Evolutionary conservation across 768 basidiomycete genomes (phyloP).

Genomic region (Tylopilus felleus): DNA sequence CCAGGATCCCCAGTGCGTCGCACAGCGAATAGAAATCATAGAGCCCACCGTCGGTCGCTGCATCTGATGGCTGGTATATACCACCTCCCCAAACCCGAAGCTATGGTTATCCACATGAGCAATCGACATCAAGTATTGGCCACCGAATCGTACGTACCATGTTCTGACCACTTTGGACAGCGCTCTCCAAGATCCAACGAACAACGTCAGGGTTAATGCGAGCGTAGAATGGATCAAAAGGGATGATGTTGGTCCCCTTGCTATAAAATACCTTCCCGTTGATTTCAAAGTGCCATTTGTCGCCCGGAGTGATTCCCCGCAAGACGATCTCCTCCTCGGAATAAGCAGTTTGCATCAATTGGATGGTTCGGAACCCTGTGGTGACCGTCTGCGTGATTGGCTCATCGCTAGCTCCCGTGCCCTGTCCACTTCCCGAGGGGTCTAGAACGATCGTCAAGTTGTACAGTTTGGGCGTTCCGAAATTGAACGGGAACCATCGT

Average conservation of each 20-base stretch:
- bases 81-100: conserved; percentile 62
- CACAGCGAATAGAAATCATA: conserved; percentile 58
- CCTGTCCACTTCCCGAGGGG: conserved; percentile 14
- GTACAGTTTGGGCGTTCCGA: conserved; percentile 54
- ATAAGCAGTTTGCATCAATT: conserved; percentile 49
- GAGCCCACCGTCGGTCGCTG: conserved; percentile 39
- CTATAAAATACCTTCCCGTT: conserved; percentile 56
- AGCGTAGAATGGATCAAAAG: conserved; percentile 59
- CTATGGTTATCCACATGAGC: conserved; percentile 25
- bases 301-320: conserved; percentile 54
- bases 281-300: conserved; percentile 59
- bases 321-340: conserved; percentile 39
- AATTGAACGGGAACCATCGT: conserved; percentile 55
- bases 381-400: conserved; percentile 39
- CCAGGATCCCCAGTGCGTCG: conserved; percentile 58
- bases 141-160: conserved; percentile 40
- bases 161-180: conserved; percentile 52
- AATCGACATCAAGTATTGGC: background rate
- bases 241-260: conserved; percentile 56
- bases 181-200: conserved; percentile 55
- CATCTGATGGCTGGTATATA: conserved; percentile 45
- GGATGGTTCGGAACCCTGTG: conserved; percentile 59
- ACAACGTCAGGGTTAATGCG: conserved; percentile 48
- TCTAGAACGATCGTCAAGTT: conserved; percentile 44
- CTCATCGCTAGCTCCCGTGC: conserved; percentile 8